Conservation (phyloP, 345 rosid genomes). For the Eucalyptus tenuipes region DNA sequence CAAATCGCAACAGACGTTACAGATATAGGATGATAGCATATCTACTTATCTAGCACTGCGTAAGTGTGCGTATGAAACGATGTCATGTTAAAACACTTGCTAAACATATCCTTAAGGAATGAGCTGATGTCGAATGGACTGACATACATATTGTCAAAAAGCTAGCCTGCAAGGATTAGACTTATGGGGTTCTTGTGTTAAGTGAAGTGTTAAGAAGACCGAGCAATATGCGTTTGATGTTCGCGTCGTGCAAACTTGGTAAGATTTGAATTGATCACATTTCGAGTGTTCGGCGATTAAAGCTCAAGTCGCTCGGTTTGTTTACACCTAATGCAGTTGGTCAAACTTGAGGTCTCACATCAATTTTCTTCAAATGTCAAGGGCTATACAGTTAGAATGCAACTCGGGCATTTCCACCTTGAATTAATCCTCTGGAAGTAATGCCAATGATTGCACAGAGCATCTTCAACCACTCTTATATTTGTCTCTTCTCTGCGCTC, state of each 20-base stretch:
- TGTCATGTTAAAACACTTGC: background rate
- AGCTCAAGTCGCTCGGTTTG: background rate
- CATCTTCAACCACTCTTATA: background rate
- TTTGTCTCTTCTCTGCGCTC: background rate
- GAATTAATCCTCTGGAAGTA: background rate
- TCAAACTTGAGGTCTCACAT: background rate
- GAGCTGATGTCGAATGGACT: slow-evolving; percentile 30
- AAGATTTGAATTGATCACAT: background rate
- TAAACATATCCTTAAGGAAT: background rate
- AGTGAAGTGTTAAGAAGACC: background rate
- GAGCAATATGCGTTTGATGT: background rate
- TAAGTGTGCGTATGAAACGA: background rate
- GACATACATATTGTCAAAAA: background rate
- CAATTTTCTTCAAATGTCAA: background rate
- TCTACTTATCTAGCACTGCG: background rate
- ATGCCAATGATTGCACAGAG: background rate
- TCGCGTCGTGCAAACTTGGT: background rate
- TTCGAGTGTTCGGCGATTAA: background rate
- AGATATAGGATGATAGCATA: background rate
- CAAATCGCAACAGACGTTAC: background rate
- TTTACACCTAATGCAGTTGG: background rate
- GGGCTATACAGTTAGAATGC: background rate
- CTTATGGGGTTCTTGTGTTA: background rate
- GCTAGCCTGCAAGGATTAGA: background rate
- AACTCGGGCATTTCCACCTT: background rate